Base-by-base conservation (phyloP, 129 eudicot genomes). In the Kitagawia praeruptora region DNA sequence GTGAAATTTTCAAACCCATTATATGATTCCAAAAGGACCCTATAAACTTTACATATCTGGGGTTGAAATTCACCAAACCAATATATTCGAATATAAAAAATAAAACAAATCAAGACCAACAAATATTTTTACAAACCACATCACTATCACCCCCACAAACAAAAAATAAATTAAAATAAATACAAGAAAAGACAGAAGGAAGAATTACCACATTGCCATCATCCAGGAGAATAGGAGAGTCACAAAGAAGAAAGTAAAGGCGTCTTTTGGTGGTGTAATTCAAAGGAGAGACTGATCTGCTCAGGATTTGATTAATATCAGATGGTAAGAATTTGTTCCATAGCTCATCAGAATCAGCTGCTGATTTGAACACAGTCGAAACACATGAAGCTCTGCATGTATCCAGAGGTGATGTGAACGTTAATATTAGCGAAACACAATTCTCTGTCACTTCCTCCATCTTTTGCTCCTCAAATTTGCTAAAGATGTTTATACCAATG, bases 321-420 rank as follows among this genome's bases (percentile, higher is more conserved):
- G 83, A 73, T 10, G 98, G 98, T 86, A 90, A 81, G 61, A 93
- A 90, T 21, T 80, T 80, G 38, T 83, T 83, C 98, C 98, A 93
- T 0, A 93, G 82, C 18, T 40, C 47, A 45, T 93, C 86, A 27
- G 93, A 87, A 54, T 93, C 91, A 6, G 88, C 86, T 0, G 91
- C 92, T 4, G 81, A 64, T 67, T 79, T 91, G 87, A 91, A 86
- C 2, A 11, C 64, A 66, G 51, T 53, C 0, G 94, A 87, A 41
- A 87, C 63, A 4, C 82, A 23, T 0, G 94, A 83, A 15, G 87
- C 82, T 39, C 87, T 74, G 71, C 85, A 85, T 5, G 92, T 88
- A 76, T 93, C 98, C 61, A 67, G 40, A 14, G 98, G 88, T 34
- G 91, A 79, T 0, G 94, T 93, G 3, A 80, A 64, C 9, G 98